phyloP scores from a whole-genome alignment of 2,329 filamentous ascomycete genomes.

The Albophoma yamanashiensis region DNA sequence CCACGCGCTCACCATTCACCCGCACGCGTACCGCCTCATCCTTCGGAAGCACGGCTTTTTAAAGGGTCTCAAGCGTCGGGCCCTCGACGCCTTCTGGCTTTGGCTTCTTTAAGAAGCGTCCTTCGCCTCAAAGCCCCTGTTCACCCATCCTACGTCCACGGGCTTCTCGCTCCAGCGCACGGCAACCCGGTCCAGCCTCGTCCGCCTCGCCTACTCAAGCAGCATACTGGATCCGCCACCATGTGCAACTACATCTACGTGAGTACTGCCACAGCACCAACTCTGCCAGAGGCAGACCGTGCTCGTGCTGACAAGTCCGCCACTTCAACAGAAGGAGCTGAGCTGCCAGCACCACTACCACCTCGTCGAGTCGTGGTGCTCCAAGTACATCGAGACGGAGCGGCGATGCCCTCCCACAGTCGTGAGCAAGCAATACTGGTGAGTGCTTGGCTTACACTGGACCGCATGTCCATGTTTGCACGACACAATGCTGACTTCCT shows the following conservation, averaged over 20 bases:
- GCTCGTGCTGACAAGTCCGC: not conserved
- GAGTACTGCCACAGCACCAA: conserved; percentile 7
- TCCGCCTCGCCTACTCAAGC: not conserved
- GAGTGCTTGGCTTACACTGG: conserved; percentile 8
- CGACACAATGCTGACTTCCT: conserved; percentile 12
- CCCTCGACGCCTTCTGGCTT: not conserved
- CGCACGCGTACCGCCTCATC: not conserved
- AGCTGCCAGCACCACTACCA: conserved; percentile 42
- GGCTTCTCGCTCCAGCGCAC: not conserved
- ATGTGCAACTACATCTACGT: conserved; percentile 45
- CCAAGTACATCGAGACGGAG: conserved; percentile 33
- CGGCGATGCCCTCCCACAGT: conserved; percentile 30
- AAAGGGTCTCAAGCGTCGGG: not conserved
- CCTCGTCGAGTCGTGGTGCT: conserved; percentile 33
- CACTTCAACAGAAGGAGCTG: conserved; percentile 32
- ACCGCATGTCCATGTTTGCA: not conserved
- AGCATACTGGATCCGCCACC: conserved; percentile 6
- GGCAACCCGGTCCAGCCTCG: not conserved
- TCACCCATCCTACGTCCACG: not conserved
- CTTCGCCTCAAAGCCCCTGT: not conserved
- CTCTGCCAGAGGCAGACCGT: not conserved
- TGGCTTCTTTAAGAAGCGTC: not conserved
- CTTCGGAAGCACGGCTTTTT: not conserved
- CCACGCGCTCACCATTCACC: not conserved
- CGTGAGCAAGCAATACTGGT: conserved; percentile 36